A percentile compares a stretch with the other conserved stretches of the same genome.
phyloP scores from a whole-genome alignment of 768 basidiomycete genomes.

The Cyathus striatus region DNA sequence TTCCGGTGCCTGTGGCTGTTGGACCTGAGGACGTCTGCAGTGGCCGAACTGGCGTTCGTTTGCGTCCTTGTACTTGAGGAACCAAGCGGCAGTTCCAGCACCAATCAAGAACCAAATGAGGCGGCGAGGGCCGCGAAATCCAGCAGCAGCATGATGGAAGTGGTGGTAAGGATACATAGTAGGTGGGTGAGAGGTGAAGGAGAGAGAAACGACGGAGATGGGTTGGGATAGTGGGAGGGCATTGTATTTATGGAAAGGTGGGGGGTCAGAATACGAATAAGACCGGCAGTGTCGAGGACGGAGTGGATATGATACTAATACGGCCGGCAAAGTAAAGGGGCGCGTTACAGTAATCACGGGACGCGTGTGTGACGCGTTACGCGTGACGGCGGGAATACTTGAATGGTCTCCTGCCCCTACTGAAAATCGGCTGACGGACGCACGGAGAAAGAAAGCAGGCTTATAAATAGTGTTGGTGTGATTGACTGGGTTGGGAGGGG shows the following conservation, averaged over 20 bases:
- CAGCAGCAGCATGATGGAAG: conserved; percentile 3
- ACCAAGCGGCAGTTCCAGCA: conserved; percentile 36
- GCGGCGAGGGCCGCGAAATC: conserved; percentile 42
- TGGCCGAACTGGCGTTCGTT: conserved; percentile 23
- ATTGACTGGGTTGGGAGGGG: no score
- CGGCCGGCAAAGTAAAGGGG: no score
- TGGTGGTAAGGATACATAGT: neutral
- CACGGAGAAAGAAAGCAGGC: no score
- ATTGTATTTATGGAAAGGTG: neutral
- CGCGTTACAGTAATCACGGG: no score
- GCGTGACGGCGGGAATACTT: no score
- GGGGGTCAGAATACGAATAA: neutral
- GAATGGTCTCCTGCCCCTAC: no score
- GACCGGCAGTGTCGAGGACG: neutral
- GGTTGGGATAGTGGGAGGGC: neutral
- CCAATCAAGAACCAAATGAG: conserved; percentile 68
- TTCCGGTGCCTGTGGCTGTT: no score
- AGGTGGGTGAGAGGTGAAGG: neutral
- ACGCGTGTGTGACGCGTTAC: no score
- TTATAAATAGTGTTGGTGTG: no score
- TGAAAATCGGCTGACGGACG: no score
- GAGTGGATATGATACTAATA: no score
- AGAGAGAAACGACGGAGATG: no score
- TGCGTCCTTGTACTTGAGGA: conserved; percentile 36
- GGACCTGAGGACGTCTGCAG: conserved; percentile 29